These are phyloP conservation scores for Nitzschia palea DNA, from an alignment of 108 stramenopile species.

Conservation along the genomic window DNA sequence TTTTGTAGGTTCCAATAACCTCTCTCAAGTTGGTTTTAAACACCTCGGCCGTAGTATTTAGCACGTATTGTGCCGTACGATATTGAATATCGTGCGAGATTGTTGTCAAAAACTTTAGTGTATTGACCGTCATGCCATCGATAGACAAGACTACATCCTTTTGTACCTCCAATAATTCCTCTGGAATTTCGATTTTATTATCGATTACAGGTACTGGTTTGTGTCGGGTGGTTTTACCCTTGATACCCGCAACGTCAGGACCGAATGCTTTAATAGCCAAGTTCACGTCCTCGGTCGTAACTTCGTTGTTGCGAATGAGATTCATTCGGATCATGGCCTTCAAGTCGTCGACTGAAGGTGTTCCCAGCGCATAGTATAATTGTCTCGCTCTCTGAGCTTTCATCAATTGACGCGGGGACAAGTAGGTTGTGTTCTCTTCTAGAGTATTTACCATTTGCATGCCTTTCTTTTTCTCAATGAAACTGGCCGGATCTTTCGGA, in stretches of 20 bases:
- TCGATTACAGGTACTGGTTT: neutral
- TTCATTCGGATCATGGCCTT: neutral
- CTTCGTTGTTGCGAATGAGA: neutral
- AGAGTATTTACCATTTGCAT: neutral
- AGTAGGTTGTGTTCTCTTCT: conserved; percentile 2
- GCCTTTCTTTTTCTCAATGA: neutral
- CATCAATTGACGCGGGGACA: neutral
- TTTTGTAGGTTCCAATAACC: conserved; percentile 15
- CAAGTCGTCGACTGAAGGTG: neutral
- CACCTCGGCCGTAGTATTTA: neutral
- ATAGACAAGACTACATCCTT: conserved; percentile 22
- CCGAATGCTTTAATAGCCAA: neutral
- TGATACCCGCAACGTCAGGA: neutral
- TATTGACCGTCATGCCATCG: conserved; percentile 45
- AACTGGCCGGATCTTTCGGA: neutral
- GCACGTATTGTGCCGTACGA: conserved; percentile 23
- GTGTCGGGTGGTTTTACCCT: neutral
- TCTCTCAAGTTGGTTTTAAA: neutral
- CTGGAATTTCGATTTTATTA: neutral
- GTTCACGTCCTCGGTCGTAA: neutral
- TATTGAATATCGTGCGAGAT: conserved; percentile 30
- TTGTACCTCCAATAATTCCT: neutral
- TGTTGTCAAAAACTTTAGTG: conserved; percentile 31
- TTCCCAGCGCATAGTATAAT: neutral
- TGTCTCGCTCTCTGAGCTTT: neutral